Evolutionary conservation across 2,329 filamentous ascomycete genomes (phyloP).

Genomic region (Atkinsonella hypoxylon): DNA sequence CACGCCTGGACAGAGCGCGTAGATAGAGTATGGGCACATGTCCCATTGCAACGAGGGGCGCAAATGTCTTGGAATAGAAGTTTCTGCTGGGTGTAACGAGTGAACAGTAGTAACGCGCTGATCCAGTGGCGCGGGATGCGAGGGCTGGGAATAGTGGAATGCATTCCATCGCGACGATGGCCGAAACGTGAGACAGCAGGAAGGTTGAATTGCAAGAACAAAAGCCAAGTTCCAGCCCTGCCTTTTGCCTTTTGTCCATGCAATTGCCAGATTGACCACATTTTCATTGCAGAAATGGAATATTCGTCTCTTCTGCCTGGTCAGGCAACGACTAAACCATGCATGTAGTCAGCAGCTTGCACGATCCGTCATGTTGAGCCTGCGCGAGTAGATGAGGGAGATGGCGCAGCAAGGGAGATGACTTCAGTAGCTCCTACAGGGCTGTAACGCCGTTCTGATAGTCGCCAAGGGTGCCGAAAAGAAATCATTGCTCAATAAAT

Average conservation of each 20-base stretch:
- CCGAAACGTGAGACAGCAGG: not conserved
- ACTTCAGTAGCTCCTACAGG: not conserved
- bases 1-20: not conserved
- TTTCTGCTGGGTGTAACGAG: constrained; percentile 4
- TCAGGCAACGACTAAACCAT: not conserved
- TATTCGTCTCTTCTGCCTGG: not conserved
- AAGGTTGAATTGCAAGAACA: not conserved
- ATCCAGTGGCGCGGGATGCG: not conserved
- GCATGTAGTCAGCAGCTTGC: not conserved
- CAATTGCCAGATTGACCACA: not conserved
- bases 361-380: not conserved
- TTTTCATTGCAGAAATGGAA: not conserved
- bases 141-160: constrained; percentile 6
- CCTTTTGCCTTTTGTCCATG: not conserved
- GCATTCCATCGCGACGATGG: constrained; percentile 5
- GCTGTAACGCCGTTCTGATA: not conserved
- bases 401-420: not conserved
- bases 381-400: not conserved
- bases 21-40: constrained; percentile 3
- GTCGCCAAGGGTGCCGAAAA: not conserved
- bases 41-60: constrained; percentile 20
- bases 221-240: not conserved
- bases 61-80: constrained; percentile 17
- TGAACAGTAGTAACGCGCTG: constrained; percentile 2
- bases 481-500: constrained; percentile 5